Base-by-base conservation (phyloP, 1,139 yeast genomes). In the Taphrina deformans region DNA sequence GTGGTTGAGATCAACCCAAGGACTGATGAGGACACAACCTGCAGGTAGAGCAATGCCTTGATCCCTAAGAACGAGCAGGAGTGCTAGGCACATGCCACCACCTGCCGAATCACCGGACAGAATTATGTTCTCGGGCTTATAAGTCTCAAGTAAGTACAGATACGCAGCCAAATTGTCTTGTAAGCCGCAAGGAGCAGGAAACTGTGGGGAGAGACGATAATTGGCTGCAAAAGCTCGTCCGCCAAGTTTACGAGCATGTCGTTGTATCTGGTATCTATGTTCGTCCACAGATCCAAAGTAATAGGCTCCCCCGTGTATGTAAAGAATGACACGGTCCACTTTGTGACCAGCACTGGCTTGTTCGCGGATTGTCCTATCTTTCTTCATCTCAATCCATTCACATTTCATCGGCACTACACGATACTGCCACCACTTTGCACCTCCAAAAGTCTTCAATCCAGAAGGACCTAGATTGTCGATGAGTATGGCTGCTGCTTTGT, bases 281-380 rank as follows among this genome's bases (percentile, higher is more conserved):
- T 51, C 69, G n/a, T 65, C 64, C 6, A 69, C 69, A 10, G 70
- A 67, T 9, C 71, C 70, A 52, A 69, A 44, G 31, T 65, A 69
- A 48, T 69, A 69, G 3, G 70, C 70, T 16, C 71, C 71, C n/a
- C 71, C 71, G 40, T 69, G 71, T 9, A 65, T 66, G 55, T 66
- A 69, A 18, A 69, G 62, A 2, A 69, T 61, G 35, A 69, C 69
- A 10, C 64, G 55, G 26, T 68, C 68, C 4, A 52, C 52, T 26
- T n/a, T 14, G 2, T 55, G 51, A 2, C 52, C 41, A 7, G 52
- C 29, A 14, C 44, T 26, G 14, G 45, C 52, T 5, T 40, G 35
- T 18, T 35, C 44, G 9, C 65, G 65, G 14, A 35, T 23, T 18
- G 24, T 23, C 23, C 44, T 45, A 45, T 61, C 65, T 45, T 53